Base-by-base conservation (phyloP, 345 rosid genomes). In the Eutrema japonicum region DNA sequence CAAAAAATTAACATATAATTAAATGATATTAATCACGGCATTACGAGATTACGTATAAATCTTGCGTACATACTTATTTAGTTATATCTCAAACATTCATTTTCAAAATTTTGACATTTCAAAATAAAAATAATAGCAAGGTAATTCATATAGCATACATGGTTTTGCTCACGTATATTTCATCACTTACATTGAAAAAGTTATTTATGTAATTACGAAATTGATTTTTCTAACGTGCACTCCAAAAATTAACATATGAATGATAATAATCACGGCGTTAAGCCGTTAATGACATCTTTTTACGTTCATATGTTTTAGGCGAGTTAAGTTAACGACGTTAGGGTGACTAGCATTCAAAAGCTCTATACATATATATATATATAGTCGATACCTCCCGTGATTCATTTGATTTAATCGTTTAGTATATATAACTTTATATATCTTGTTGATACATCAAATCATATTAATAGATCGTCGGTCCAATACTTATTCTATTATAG, bases 361-460 rank as follows among this genome's bases (percentile, higher is more conserved):
- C 48, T 56, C 38, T 43, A 33, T 18, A 18, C 1, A 18, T 18
- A 18, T 18, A 18, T 18, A 18, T 18, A 18, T 49, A 40, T n/a
- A 18, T 55, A 40, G 50, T 32, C 40, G 47, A 43, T 35, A 45
- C 11, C 36, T 53, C 70, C 70, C 75, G 75, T 76, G 74, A 76
- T 54, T 46, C 58, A 54, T 48, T 75, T 52, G 22, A 45, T 43
- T 33, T 59, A 30, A 43, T 27, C 22, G 7, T 57, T 18, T 29
- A 49, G 6, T 35, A 14, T 2, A 47, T 18, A 18, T 18, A 45
- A 43, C 7, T n/a, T 26, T 33, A 52, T 67, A 29, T 4, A 33
- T 68, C 2, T 68, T 45, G 79, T 76, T 76, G 75, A 69, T 54
- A 69, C 75, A 63, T 76, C 75, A 76, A 69, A 76, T 76, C 70